phyloP scores from a whole-genome alignment of 176 grass and related monocot species.

The Hyparrhenia diplandra region DNA sequence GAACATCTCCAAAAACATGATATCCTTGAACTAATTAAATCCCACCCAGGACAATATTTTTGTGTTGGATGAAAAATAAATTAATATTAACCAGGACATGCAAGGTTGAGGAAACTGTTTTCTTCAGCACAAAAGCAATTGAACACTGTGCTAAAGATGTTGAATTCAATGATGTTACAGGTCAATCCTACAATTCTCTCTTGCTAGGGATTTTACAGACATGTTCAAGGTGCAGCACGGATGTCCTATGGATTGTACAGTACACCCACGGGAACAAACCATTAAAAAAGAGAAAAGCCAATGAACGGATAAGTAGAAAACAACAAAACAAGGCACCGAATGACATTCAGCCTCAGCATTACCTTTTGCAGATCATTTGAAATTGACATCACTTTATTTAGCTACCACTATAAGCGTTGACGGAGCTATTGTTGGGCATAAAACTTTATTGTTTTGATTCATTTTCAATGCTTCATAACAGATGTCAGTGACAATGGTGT shows the following conservation, averaged over 20 bases:
- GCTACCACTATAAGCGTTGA: background rate
- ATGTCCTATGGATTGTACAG: background rate
- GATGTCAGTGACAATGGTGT: conserved; percentile 28
- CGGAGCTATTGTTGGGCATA: background rate
- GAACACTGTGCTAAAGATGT: background rate
- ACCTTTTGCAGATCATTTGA: background rate
- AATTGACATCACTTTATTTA: background rate
- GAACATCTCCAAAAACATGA: background rate
- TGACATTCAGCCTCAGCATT: background rate
- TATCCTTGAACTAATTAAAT: background rate
- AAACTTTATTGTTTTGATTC: conserved; percentile 22
- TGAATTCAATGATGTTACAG: background rate
- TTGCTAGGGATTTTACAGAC: too few species aligned
- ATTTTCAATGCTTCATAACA: conserved; percentile 14
- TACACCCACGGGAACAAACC: too few species aligned
- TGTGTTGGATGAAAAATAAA: background rate
- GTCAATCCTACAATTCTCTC: too few species aligned
- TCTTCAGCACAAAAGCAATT: background rate
- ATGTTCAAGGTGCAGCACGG: background rate
- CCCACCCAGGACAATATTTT: background rate
- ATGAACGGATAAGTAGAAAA: too few species aligned
- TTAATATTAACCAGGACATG: background rate
- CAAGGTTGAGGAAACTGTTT: background rate
- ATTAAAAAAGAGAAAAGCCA: too few species aligned
- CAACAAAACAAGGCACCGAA: too few species aligned